Conservation (phyloP, 208 protist genomes). For the Leishmania amazonensis region DNA sequence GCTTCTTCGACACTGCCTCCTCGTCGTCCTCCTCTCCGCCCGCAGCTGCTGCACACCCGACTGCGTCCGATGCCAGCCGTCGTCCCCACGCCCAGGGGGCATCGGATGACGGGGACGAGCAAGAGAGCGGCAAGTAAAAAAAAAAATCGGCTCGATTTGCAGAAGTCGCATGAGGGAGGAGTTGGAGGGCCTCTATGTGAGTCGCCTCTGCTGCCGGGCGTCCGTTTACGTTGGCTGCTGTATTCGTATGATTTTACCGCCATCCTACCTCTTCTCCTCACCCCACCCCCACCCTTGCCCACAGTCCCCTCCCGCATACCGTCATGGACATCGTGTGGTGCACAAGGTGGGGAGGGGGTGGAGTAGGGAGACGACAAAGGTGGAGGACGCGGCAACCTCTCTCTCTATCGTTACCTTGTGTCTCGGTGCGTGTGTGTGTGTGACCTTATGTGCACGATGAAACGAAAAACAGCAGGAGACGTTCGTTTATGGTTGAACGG, state of each 20-base stretch:
- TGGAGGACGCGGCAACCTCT: neutral
- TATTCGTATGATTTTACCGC: neutral
- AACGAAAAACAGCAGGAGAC: neutral
- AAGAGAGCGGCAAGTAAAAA: neutral
- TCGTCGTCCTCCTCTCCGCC: neutral
- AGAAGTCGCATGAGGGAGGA: neutral
- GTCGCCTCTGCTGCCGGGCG: neutral
- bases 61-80: neutral
- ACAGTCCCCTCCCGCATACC: neutral
- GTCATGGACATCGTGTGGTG: neutral
- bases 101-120: neutral
- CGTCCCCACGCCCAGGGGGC: neutral
- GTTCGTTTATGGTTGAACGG: neutral
- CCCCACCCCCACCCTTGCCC: neutral
- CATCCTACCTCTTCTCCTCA: neutral
- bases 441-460: neutral
- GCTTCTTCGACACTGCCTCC: slow-evolving; percentile 46
- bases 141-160: neutral
- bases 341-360: neutral
- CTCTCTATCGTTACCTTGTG: neutral
- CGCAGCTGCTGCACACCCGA: neutral
- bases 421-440: neutral
- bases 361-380: neutral
- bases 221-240: neutral
- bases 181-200: neutral